These are phyloP conservation scores for Penicillium macrosclerotiorum DNA, from an alignment of 495 filamentous ascomycete species.

Conservation along the genomic window DNA sequence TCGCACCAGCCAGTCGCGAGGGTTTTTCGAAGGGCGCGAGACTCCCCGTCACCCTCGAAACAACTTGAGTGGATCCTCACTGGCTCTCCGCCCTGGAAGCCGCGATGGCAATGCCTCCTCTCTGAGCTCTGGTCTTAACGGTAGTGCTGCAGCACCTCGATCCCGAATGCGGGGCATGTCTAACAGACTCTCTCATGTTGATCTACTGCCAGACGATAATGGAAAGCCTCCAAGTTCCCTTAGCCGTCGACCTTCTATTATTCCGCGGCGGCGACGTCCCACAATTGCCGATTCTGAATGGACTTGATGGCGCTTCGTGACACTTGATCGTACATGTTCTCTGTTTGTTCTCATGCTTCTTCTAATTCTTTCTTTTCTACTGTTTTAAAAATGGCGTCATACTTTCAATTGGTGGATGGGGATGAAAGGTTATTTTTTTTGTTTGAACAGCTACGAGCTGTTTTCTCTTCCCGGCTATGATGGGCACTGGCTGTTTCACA, in stretches of 20 bases:
- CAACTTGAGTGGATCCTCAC: constrained; percentile 37
- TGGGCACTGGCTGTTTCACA: no score
- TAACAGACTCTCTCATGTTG: constrained; percentile 38
- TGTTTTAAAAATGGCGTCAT: constrained; percentile 6
- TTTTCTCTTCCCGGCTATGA: no score
- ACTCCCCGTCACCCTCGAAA: constrained; percentile 43
- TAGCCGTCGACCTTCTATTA: constrained; percentile 35
- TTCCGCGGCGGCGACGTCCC: constrained; percentile 40
- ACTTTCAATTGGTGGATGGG: no score
- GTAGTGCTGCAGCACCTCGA: constrained; percentile 36
- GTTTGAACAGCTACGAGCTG: no score
- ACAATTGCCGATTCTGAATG: constrained; percentile 41
- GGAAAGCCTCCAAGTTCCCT: constrained; percentile 31
- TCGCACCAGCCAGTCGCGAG: constrained; percentile 42
- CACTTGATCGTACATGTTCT: background rate
- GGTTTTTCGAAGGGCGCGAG: constrained; percentile 43
- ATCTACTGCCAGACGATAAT: constrained; percentile 39
- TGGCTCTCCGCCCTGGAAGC: constrained; percentile 47
- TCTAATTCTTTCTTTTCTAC: constrained; percentile 3
- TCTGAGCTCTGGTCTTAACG: constrained; percentile 33
- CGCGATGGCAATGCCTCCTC: constrained; percentile 41
- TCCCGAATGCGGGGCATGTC: constrained; percentile 45
- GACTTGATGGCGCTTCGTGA: constrained; percentile 13
- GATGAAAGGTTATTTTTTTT: no score
- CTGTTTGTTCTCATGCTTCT: constrained; percentile 12